These are phyloP conservation scores for Pseudogymnoascus verrucosus DNA, from an alignment of 2,329 filamentous ascomycete genomes.

Conservation along the genomic window DNA sequence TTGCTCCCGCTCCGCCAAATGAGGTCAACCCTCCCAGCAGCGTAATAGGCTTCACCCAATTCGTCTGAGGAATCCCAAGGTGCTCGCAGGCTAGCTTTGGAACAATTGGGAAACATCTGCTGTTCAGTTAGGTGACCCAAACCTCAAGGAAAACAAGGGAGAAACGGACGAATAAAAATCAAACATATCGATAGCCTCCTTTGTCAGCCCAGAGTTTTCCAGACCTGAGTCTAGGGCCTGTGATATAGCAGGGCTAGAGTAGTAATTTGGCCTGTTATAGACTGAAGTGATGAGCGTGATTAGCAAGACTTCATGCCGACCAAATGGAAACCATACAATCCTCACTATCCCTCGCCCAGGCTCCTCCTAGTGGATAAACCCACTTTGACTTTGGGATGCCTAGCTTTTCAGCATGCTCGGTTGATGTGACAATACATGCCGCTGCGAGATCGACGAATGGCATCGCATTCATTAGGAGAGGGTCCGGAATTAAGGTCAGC, in stretches of 20 bases:
- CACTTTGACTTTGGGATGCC: conserved; percentile 47
- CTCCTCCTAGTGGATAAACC: conserved; percentile 57
- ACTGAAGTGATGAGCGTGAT: conserved; percentile 33
- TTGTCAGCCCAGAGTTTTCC: conserved; percentile 36
- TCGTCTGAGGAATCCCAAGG: conserved; percentile 42
- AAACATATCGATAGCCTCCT: conserved; percentile 48
- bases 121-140: not conserved
- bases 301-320: not conserved
- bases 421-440: conserved; percentile 52
- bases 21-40: conserved; percentile 58
- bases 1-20: conserved; percentile 63
- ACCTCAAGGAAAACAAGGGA: no score
- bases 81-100: conserved; percentile 58
- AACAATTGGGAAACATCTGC: conserved; percentile 59
- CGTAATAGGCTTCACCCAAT: conserved; percentile 45
- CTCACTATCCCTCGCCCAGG: conserved; percentile 49
- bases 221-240: conserved; percentile 48
- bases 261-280: conserved; percentile 53
- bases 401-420: conserved; percentile 43
- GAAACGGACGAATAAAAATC: conserved; percentile 52
- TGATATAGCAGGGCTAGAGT: conserved; percentile 50
- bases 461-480: conserved; percentile 63
- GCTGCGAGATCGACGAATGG: conserved; percentile 59
- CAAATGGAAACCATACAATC: conserved; percentile 36
- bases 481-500: conserved; percentile 38